phyloP scores from a whole-genome alignment of 176 grass and related monocot genomes.

The Tuctoria greenei region DNA sequence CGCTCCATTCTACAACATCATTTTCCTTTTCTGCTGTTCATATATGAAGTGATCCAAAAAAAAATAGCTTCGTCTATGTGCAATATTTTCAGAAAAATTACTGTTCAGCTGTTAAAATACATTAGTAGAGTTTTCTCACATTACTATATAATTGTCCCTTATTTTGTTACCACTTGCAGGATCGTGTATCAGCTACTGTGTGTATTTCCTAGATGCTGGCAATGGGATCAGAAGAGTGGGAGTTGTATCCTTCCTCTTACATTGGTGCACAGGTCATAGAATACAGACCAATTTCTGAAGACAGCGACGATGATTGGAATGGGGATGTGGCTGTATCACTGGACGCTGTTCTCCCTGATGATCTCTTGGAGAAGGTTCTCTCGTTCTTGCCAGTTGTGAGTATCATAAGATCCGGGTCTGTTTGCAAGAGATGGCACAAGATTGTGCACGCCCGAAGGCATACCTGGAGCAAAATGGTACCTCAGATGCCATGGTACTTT shows the following conservation, averaged over 20 bases:
- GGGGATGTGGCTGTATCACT: slow-evolving; percentile 34
- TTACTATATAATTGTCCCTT: too few relatives aligned
- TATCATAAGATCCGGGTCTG: slow-evolving; percentile 69
- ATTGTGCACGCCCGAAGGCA: slow-evolving; percentile 50
- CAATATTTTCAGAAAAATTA: background rate
- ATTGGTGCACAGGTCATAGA: slow-evolving; percentile 38
- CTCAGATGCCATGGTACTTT: slow-evolving; percentile 97
- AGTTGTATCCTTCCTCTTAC: slow-evolving; percentile 47
- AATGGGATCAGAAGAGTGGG: slow-evolving; percentile 60
- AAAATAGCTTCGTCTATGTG: background rate
- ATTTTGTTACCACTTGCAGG: slow-evolving; percentile 38
- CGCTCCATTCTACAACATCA: background rate
- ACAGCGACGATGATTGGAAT: slow-evolving; percentile 25
- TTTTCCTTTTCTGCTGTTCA: background rate
- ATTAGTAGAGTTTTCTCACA: too few relatives aligned
- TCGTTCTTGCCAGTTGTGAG: slow-evolving; percentile 71
- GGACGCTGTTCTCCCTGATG: slow-evolving; percentile 60
- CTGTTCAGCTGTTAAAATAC: background rate
- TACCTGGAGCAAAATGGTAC: slow-evolving; percentile 48
- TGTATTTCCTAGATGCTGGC: slow-evolving; percentile 2
- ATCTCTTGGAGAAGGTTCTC: slow-evolving; percentile 82
- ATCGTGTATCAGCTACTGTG: background rate
- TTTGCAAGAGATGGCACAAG: slow-evolving; percentile 82
- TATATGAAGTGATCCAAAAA: background rate
- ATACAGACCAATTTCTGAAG: slow-evolving; percentile 35